Base-by-base conservation (phyloP, 768 basidiomycete species). In the Suillus tomentosus region DNA sequence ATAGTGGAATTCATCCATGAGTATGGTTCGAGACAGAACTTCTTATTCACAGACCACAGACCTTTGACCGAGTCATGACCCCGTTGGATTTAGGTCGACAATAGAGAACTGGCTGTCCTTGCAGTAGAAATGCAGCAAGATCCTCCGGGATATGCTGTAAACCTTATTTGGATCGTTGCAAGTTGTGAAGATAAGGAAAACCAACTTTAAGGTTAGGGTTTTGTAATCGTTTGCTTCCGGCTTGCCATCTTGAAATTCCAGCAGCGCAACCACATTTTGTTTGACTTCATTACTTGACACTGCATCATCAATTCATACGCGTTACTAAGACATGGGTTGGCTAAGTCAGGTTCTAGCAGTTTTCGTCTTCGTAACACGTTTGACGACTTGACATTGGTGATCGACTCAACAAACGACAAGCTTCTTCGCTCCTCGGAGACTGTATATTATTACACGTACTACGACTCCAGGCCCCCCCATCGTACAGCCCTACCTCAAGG, bases 401-500 rank as follows among this genome's bases (percentile, higher is more conserved):
- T 45, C 10, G 9, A n/a, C 9, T 19, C 43, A 15, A 19, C 19
- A 43, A 45, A n/a, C 19, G 19, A 43, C 43, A n/a, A n/a, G 47
- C 11, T 34, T 63, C 76, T 5, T 70, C 79, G 5, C 69, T 74
- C 19, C n/a, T 6, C n/a, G 37, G 13, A 36, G 74, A 75, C 9
- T 79, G 85, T 24, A 69, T 92, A 65, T 36, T 9, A 36, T 36
- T 36, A 72, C 92, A 95, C 93, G 97, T 96, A 96, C 95, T 22
- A 96, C 96, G 0, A 90, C 94, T 5, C 80, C 99, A 24, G 95
- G 95, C 5, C 75, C 98, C 65, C 96, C 96, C 0, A 92, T 99
- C 69, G 94, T 96, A 0, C 97, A 99, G 75, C 96, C 96, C 2
- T 98, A 99, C 73, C 85, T 96, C 68, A 94, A 94, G 87, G 75